Percentiles rank a stretch among this genome's conserved stretches.
phyloP scores from a whole-genome alignment of 2,329 filamentous ascomycete species.

The Alternaria brassicae region DNA sequence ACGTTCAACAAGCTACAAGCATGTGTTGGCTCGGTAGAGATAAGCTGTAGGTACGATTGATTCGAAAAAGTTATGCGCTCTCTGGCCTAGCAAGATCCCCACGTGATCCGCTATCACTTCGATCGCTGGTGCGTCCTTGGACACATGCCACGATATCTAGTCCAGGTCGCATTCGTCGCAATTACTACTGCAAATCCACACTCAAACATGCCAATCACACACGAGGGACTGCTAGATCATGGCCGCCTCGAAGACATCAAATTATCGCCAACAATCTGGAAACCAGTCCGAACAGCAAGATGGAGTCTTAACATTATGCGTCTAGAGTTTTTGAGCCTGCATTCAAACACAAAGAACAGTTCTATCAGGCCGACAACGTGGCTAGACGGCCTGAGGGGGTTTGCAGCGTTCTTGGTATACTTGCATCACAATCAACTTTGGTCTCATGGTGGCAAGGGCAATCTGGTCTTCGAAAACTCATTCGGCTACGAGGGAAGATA shows the following conservation, averaged over 20 bases:
- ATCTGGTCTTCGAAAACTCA: slow-evolving; percentile 52
- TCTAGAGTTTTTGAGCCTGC: slow-evolving; percentile 39
- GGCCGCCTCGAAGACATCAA: slow-evolving; percentile 34
- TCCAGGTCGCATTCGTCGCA: not conserved
- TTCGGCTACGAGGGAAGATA: slow-evolving; percentile 43
- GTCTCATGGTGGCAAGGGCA: slow-evolving; percentile 57
- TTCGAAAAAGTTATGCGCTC: not conserved
- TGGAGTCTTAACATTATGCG: slow-evolving; percentile 44
- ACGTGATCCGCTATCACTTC: not conserved
- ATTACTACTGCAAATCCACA: slow-evolving; percentile 1
- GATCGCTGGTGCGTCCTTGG: not conserved
- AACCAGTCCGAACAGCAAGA: slow-evolving; percentile 32
- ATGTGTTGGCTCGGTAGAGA: slow-evolving; percentile 1
- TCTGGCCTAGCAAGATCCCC: not conserved
- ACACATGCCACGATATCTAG: not conserved
- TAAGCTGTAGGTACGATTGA: not conserved
- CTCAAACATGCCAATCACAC: slow-evolving; percentile 36
- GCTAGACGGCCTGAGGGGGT: slow-evolving; percentile 70
- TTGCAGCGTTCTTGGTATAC: slow-evolving; percentile 72
- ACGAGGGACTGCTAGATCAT: slow-evolving; percentile 39
- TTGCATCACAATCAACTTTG: slow-evolving; percentile 60
- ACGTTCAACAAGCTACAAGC: not conserved
- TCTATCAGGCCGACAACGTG: slow-evolving; percentile 40
- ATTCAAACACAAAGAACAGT: slow-evolving; percentile 29
- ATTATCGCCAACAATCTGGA: slow-evolving; percentile 36